phyloP scores from a whole-genome alignment of 306 rosid genomes.

The Cicer yamashitae region DNA sequence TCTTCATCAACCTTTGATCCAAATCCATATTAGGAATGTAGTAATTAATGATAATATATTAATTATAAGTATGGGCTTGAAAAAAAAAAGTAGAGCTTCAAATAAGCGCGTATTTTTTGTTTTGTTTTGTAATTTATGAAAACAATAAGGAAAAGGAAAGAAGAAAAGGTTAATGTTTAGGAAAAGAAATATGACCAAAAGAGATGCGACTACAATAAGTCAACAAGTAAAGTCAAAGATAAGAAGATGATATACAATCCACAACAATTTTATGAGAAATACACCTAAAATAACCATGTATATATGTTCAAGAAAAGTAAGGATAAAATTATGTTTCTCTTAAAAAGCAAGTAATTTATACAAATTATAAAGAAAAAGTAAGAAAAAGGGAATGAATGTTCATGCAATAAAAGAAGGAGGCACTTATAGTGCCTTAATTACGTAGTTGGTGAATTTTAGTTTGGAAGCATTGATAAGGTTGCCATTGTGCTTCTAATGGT shows the following conservation, averaged over 20 bases:
- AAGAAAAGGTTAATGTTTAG: too few relatives aligned
- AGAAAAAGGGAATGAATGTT: background rate
- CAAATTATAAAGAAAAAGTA: background rate
- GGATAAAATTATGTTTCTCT: conserved; percentile 21
- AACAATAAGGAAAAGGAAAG: too few relatives aligned
- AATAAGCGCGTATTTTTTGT: too few relatives aligned
- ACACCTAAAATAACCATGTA: background rate
- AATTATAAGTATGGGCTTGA: background rate
- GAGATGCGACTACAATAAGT: too few relatives aligned
- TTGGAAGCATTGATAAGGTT: conserved; percentile 28
- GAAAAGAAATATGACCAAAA: too few relatives aligned
- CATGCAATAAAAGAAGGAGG: conserved; percentile 37
- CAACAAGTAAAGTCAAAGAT: too few relatives aligned
- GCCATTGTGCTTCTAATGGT: background rate
- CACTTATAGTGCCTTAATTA: conserved; percentile 8
- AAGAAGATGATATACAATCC: too few relatives aligned
- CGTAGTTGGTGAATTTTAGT: conserved; percentile 40
- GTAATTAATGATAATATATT: background rate
- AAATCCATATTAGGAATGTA: conserved; percentile 18
- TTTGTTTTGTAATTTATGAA: too few relatives aligned
- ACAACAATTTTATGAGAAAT: too few relatives aligned
- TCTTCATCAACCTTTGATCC: background rate
- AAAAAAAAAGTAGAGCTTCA: background rate
- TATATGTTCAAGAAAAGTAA: background rate
- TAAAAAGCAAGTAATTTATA: background rate